phyloP scores from a whole-genome alignment of 768 basidiomycete genomes.

The Trametes punicea region DNA sequence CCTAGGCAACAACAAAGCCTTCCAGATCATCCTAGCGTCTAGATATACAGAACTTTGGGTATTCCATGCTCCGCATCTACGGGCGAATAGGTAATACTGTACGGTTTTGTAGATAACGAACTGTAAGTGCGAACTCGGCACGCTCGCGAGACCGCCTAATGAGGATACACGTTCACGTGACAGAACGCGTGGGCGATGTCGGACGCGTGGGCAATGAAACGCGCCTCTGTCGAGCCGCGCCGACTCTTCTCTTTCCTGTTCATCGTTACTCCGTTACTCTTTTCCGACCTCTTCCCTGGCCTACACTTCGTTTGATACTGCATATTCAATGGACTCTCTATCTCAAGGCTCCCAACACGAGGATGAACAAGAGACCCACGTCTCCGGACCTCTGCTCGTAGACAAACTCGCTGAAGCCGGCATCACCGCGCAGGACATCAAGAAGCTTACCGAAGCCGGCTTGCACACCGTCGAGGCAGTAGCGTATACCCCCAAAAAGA shows the following conservation, averaged over 20 bases:
- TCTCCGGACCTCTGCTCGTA: slow-evolving; percentile 82
- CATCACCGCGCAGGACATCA: slow-evolving; percentile 85
- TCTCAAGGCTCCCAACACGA: slow-evolving; percentile 46
- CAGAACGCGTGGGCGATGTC: slow-evolving; percentile 5
- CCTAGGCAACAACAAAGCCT: too few species aligned
- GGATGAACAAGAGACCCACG: slow-evolving; percentile 50
- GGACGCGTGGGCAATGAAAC: slow-evolving; percentile 8
- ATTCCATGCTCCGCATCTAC: background rate
- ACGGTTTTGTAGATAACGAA: too few species aligned
- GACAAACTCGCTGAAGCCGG: slow-evolving; percentile 85
- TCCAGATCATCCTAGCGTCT: too few species aligned
- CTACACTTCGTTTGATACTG: background rate
- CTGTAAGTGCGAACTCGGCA: background rate
- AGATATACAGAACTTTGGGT: too few species aligned
- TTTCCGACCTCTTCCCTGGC: background rate
- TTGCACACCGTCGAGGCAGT: slow-evolving; percentile 93
- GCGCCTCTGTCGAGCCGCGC: slow-evolving; percentile 14
- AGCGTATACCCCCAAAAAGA: slow-evolving; percentile 95
- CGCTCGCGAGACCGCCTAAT: background rate
- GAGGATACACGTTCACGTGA: slow-evolving; percentile 27
- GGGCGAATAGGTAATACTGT: too few species aligned
- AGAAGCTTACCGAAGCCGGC: slow-evolving; percentile 91
- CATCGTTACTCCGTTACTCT: background rate
- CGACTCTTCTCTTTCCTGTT: slow-evolving; percentile 1
- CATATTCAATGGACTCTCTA: slow-evolving; percentile 50